Percentiles rank a stretch among this genome's conserved stretches.
Conservation (phyloP, 805 yeast genomes). For the Yarrowia sp. region DNA sequence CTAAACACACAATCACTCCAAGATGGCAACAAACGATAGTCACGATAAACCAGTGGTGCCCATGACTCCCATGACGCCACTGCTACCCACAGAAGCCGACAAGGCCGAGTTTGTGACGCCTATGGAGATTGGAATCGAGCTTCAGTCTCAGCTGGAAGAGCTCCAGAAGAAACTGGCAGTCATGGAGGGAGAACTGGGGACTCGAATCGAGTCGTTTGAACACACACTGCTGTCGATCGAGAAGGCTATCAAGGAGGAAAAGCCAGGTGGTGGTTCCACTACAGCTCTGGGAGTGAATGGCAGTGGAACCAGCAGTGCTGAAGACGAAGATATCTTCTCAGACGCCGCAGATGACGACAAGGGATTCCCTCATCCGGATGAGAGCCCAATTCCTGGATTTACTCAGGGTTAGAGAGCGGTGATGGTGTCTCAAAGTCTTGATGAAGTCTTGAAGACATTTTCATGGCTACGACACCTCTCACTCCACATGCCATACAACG, state of each 20-base stretch:
- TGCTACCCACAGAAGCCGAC: slow-evolving; percentile 29
- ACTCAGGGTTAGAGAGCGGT: background rate
- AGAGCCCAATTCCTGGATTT: slow-evolving; percentile 18
- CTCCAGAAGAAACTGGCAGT: slow-evolving; percentile 30
- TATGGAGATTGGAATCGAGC: slow-evolving; percentile 29
- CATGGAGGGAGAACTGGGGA: slow-evolving; percentile 24
- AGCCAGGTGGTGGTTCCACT: background rate
- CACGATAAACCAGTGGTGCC: slow-evolving; percentile 2
- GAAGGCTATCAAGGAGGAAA: slow-evolving; percentile 29
- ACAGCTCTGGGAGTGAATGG: slow-evolving; percentile 9
- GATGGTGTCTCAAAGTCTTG: too few relatives aligned
- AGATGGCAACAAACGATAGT: background rate
- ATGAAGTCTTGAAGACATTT: too few relatives aligned
- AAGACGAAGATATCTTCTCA: slow-evolving; percentile 17
- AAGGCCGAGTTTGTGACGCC: slow-evolving; percentile 37
- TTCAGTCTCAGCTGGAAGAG: slow-evolving; percentile 32
- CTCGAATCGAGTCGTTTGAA: slow-evolving; percentile 34
- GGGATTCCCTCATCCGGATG: slow-evolving; percentile 16
- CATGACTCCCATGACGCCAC: slow-evolving; percentile 26
- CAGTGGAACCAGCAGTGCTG: slow-evolving; percentile 15
- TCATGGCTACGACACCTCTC: too few relatives aligned
- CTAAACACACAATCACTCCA: background rate
- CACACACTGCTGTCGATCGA: slow-evolving; percentile 21
- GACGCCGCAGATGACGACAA: slow-evolving; percentile 20
- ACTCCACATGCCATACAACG: too few relatives aligned